Percentiles rank a stretch among this genome's conserved stretches.
Evolutionary conservation across 2,329 filamentous ascomycete genomes (phyloP).

Genomic region (Aciculosporium take): DNA sequence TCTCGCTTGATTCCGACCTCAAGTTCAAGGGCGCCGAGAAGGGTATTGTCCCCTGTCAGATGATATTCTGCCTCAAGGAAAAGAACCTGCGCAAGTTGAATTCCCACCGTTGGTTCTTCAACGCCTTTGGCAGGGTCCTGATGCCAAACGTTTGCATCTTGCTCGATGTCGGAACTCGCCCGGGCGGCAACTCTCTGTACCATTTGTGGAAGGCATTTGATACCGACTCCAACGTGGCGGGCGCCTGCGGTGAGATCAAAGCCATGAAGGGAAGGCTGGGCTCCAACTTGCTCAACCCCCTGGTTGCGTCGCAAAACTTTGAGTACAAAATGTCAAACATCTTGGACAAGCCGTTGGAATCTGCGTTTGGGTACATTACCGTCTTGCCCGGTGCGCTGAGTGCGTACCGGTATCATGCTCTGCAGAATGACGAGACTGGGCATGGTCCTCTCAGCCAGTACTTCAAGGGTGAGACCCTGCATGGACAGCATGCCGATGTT

Average conservation of each 20-base stretch:
- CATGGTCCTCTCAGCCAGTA: constrained; percentile 94
- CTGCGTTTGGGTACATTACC: constrained; percentile 95
- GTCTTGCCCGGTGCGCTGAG: constrained; percentile 89
- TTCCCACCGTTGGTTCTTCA: constrained; percentile 98
- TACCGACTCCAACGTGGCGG: constrained; percentile 91
- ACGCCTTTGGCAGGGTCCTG: constrained; percentile 82
- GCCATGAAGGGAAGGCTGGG: constrained; percentile 85
- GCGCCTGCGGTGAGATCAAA: constrained; percentile 94
- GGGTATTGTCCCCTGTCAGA: constrained; percentile 93
- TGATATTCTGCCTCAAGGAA: constrained; percentile 97
- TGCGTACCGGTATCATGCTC: constrained; percentile 86
- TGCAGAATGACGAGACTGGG: constrained; percentile 93
- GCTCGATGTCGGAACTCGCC: constrained; percentile 89
- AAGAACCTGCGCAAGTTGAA: constrained; percentile 97
- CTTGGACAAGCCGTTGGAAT: constrained; percentile 90
- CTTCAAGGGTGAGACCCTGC: constrained; percentile 96
- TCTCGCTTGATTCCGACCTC: constrained; percentile 84
- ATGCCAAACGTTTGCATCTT: constrained; percentile 96
- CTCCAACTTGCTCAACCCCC: constrained; percentile 72
- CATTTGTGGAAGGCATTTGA: constrained; percentile 99
- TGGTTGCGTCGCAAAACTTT: constrained; percentile 96
- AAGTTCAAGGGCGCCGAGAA: constrained; percentile 99
- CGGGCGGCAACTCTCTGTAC: constrained; percentile 80
- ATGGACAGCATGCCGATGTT: constrained; percentile 90
- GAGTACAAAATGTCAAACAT: constrained; percentile 99